These are phyloP conservation scores for Sideroxylon spinosum DNA, from an alignment of 179 eudicot genomes.

Conservation along the genomic window DNA sequence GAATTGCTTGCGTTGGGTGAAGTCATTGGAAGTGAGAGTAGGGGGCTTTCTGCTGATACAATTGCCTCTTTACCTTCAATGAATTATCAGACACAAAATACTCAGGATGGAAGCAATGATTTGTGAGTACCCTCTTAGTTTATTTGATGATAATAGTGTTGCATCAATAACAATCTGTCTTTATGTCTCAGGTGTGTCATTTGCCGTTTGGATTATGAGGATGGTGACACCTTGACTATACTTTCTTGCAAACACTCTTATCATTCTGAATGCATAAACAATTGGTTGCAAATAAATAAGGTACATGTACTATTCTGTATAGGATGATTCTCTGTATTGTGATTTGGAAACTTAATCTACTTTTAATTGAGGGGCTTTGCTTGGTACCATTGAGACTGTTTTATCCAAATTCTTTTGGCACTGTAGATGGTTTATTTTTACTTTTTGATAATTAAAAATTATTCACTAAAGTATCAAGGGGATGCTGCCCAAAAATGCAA, in stretches of 20 bases:
- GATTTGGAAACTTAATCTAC: neutral
- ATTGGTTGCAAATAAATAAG: constrained; percentile 91
- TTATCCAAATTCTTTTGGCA: constrained; percentile 2
- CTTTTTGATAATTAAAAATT: too few species aligned
- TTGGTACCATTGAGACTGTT: neutral
- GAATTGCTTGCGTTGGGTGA: constrained; percentile 93
- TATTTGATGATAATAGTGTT: neutral
- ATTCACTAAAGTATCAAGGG: too few species aligned
- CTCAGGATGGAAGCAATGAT: constrained; percentile 60
- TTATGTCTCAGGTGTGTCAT: constrained; percentile 70
- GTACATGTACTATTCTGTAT: constrained; percentile 27
- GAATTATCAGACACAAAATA: constrained; percentile 46
- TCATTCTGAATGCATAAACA: constrained; percentile 81
- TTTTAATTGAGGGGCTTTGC: neutral
- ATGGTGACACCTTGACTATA: constrained; percentile 64
- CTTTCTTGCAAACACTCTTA: constrained; percentile 89
- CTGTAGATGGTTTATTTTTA: neutral
- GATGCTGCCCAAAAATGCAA: too few species aligned
- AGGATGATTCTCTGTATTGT: neutral
- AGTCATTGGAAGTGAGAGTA: constrained; percentile 91
- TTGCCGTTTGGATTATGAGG: constrained; percentile 89
- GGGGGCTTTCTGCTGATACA: constrained; percentile 81
- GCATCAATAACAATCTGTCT: neutral
- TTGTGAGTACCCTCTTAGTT: constrained; percentile 43
- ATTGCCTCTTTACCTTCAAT: constrained; percentile 87